Base-by-base conservation (phyloP, 139 green algal genomes). In the Tetraselmis striata region DNA sequence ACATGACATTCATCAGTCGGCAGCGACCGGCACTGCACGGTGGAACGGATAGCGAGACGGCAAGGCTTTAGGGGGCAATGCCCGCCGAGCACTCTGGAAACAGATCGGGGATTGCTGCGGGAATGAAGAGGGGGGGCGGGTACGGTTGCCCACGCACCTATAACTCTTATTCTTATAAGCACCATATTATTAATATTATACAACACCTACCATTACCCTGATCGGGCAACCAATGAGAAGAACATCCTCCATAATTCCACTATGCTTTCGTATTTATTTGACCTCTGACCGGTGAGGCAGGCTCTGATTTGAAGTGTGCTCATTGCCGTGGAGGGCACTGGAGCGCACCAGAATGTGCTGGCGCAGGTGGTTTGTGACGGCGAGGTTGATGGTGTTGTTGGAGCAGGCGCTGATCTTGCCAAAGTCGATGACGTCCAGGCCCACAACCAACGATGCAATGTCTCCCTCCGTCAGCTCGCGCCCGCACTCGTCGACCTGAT, bases 341-440 rank as follows among this genome's bases (percentile, higher is more conserved):
- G 88, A 75, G 78, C 95, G 83, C 26, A 92, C 86, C 23, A 95
- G 88, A 24, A 95, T 85, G 29, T 77, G 31, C 2, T 28, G n/a
- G 2, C 80, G 32, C 30, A 94, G 83, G 31, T 87, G 77, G 88
- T 95, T 95, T 77, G 86, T 87, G 0, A 95, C 81, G 28, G 91
- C 76, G 29, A 95, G 80, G 83, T 91, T 80, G 28, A 85, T 84
- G 0, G 32, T 85, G 76, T 86, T 86, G 74, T 59, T 76, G 80
- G 78, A 76, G 30, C 79, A 79, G 1, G 67, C 80, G 25, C 76
- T 89, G 31, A 89, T 77, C 25, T 31, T 74, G 1, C 84, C 84
- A 30, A 87, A 87, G 76, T 87, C 81, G 31, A 87, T 27, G 76
- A 28, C 59, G 29, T n/a, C 31, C 29, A 81, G 84, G 29, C 84